Conservation (phyloP, 2,329 filamentous ascomycete species). For the Diplodia scrobiculata region DNA sequence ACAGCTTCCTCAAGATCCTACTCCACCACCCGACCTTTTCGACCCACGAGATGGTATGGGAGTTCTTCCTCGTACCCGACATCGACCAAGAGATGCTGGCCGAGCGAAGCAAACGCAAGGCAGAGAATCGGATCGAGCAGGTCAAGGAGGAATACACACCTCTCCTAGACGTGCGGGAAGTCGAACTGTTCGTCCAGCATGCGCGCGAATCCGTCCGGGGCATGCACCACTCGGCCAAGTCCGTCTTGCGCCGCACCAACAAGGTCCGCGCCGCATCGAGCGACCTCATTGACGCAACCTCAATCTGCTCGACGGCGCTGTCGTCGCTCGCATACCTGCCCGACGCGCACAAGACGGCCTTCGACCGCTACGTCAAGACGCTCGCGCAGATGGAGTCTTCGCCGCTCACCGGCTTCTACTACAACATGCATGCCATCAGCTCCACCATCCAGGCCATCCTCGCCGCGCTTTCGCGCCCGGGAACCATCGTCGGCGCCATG, state of each 20-base stretch:
- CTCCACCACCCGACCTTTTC: constrained; percentile 88
- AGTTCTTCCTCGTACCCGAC: constrained; percentile 96
- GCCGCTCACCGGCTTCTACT: constrained; percentile 72
- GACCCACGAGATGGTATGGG: constrained; percentile 97
- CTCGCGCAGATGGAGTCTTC: constrained; percentile 69
- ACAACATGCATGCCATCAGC: constrained; percentile 75
- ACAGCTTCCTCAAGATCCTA: constrained; percentile 84
- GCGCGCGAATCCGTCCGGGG: constrained; percentile 86
- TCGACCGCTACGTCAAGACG: constrained; percentile 70
- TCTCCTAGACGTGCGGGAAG: constrained; percentile 75
- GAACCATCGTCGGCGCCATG: constrained; percentile 75
- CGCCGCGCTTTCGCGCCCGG: constrained; percentile 74
- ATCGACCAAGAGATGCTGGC: constrained; percentile 88
- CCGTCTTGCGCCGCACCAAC: constrained; percentile 77
- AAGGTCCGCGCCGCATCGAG: constrained; percentile 64
- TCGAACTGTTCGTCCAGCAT: constrained; percentile 89
- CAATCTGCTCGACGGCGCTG: constrained; percentile 54
- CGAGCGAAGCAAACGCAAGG: constrained; percentile 83
- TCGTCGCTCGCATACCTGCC: constrained; percentile 69
- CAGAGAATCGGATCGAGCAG: constrained; percentile 77
- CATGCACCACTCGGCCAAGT: constrained; percentile 80
- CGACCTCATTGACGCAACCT: constrained; percentile 70
- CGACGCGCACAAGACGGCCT: constrained; percentile 65
- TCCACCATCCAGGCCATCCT: constrained; percentile 82
- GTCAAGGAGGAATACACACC: constrained; percentile 88